A percentile compares a stretch with the other conserved stretches of the same genome.
These are phyloP conservation scores for Cyberlindnera mrakii DNA, from an alignment of 805 yeast species.

Conservation along the genomic window DNA sequence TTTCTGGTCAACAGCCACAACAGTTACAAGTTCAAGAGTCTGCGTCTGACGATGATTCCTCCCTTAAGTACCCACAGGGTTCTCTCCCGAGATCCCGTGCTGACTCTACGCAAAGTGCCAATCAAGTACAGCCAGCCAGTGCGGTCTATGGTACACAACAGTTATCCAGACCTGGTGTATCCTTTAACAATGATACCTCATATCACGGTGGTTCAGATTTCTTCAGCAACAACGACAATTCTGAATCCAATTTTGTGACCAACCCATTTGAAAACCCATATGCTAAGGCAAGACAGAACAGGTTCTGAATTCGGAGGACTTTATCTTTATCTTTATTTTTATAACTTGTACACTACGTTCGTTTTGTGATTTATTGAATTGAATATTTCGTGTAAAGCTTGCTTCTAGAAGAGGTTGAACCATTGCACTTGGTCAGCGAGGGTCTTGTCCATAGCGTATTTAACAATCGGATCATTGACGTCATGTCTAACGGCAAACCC, in stretches of 20 bases:
- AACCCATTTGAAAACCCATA: constrained; percentile 21
- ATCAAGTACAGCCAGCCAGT: constrained; percentile 20
- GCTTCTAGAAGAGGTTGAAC: constrained; percentile 9
- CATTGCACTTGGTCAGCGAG: constrained; percentile 32
- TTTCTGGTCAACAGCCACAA: constrained; percentile 24
- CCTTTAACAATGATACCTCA: constrained; percentile 15
- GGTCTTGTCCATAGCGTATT: constrained; percentile 64
- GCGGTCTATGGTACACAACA: constrained; percentile 21
- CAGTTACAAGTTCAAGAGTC: constrained; percentile 13
- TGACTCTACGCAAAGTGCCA: constrained; percentile 13
- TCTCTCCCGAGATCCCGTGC: constrained; percentile 17
- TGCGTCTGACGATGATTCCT: constrained; percentile 8
- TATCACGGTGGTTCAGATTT: constrained; percentile 17
- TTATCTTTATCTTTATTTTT: no score
- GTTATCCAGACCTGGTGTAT: constrained; percentile 15
- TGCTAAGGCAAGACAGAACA: constrained; percentile 19
- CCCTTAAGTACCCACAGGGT: constrained; percentile 12
- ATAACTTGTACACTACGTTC: neutral
- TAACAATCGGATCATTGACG: constrained; percentile 40
- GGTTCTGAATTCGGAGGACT: constrained; percentile 3
- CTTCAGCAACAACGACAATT: constrained; percentile 3
- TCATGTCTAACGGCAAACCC: constrained; percentile 85
- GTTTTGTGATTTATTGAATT: neutral
- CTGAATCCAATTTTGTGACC: constrained; percentile 4
- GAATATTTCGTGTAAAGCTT: neutral